These are phyloP conservation scores for Alternaria triticina DNA, from an alignment of 2,329 filamentous ascomycete genomes.

Conservation along the genomic window DNA sequence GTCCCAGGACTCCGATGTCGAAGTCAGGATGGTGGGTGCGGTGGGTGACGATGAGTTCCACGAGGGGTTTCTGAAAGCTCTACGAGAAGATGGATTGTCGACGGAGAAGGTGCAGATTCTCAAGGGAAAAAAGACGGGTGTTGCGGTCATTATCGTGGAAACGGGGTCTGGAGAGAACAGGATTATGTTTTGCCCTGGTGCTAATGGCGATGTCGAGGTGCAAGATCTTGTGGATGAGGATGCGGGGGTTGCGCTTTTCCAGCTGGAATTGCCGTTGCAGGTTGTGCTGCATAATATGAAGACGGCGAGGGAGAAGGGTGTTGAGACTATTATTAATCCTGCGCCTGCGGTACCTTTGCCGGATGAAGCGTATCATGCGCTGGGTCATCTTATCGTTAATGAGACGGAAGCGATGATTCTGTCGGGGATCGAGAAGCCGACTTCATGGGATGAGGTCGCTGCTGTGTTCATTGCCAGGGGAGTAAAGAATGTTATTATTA, in stretches of 20 bases:
- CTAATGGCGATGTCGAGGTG: constrained; percentile 51
- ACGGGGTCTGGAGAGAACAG: constrained; percentile 56
- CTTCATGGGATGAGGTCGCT: constrained; percentile 44
- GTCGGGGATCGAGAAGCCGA: constrained; percentile 56
- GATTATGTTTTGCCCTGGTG: constrained; percentile 57
- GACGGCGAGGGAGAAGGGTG: constrained; percentile 39
- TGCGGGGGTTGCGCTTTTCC: constrained; percentile 53
- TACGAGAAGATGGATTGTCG: constrained; percentile 55
- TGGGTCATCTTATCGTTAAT: constrained; percentile 85
- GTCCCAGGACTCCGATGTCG: constrained; percentile 39
- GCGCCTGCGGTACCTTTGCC: constrained; percentile 74
- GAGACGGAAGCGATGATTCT: constrained; percentile 86
- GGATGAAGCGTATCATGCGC: constrained; percentile 66
- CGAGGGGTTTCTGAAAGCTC: constrained; percentile 47
- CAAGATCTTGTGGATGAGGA: constrained; percentile 49
- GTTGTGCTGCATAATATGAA: constrained; percentile 50
- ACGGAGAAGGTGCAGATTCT: constrained; percentile 49
- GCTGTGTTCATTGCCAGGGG: constrained; percentile 69
- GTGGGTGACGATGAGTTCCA: constrained; percentile 57
- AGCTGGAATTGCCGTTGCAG: constrained; percentile 55
- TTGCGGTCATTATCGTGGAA: constrained; percentile 58
- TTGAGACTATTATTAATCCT: constrained; percentile 78
- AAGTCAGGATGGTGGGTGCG: constrained; percentile 58
- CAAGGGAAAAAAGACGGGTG: constrained; percentile 54
- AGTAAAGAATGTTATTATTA: constrained; percentile 80